Percentiles rank a stretch among this genome's conserved stretches.
phyloP scores from a whole-genome alignment of 202 grass and related monocot genomes.

The Sporobolus alterniflorus region DNA sequence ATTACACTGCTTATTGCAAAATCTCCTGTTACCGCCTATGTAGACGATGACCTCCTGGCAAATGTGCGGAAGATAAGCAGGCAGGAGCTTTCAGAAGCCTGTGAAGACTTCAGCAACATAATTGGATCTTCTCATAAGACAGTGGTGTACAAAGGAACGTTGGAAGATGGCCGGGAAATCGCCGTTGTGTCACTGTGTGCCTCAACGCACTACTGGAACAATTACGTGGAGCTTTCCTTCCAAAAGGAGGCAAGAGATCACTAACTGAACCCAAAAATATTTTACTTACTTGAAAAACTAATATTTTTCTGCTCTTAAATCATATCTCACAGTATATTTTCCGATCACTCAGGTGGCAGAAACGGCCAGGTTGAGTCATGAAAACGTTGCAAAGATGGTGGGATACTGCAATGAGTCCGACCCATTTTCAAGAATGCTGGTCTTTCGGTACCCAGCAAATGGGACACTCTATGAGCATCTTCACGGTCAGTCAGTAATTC shows the following conservation, averaged over 20 bases:
- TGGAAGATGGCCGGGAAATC: constrained; percentile 85
- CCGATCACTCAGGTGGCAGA: constrained; percentile 71
- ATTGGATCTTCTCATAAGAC: constrained; percentile 85
- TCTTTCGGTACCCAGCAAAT: constrained; percentile 92
- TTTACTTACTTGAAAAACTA: not conserved
- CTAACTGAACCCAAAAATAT: not conserved
- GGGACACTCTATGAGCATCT: constrained; percentile 95
- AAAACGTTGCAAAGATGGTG: constrained; percentile 73
- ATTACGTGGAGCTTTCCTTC: constrained; percentile 79
- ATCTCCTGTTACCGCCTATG: not conserved
- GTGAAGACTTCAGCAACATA: constrained; percentile 99
- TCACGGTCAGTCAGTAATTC: constrained; percentile 55
- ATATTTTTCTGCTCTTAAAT: not conserved
- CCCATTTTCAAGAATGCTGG: constrained; percentile 93
- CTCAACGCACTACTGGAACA: constrained; percentile 74
- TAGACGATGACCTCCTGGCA: constrained; percentile 67
- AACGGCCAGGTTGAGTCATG: constrained; percentile 68
- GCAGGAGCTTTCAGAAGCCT: constrained; percentile 81
- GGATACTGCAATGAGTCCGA: constrained; percentile 86
- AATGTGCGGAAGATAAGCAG: constrained; percentile 69
- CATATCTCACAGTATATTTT: not conserved
- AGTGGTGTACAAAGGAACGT: constrained; percentile 87
- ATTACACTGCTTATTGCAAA: not conserved
- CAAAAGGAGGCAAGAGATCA: constrained; percentile 62
- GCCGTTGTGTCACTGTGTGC: constrained; percentile 77